Conservation (phyloP, 2,329 filamentous ascomycete species). For the Didymella exigua region DNA sequence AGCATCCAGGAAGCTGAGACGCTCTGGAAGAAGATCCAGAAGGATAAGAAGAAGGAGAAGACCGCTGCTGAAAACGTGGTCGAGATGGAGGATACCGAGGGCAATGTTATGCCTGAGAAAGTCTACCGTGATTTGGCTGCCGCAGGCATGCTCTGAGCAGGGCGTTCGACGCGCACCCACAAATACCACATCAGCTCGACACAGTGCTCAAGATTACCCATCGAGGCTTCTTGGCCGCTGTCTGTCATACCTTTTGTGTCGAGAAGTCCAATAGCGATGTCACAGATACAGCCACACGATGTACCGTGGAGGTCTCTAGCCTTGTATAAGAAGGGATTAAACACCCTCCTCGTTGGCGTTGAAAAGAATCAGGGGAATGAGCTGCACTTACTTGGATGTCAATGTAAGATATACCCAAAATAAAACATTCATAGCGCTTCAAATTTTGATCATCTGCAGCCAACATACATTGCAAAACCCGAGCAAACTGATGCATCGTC, state of each 20-base stretch:
- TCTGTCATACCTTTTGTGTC: not conserved
- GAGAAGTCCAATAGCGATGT: not conserved
- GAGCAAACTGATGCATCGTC: too few relatives aligned
- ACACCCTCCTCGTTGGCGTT: not conserved
- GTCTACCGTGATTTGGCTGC: constrained; percentile 95
- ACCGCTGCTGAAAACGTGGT: constrained; percentile 82
- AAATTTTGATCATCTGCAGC: not conserved
- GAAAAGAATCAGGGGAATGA: not conserved
- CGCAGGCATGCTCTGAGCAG: constrained; percentile 68
- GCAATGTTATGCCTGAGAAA: constrained; percentile 99
- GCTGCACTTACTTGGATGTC: not conserved
- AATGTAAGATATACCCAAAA: constrained; percentile 7
- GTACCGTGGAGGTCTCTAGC: not conserved
- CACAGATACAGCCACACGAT: not conserved
- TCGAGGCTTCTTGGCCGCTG: not conserved
- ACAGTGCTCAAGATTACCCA: not conserved
- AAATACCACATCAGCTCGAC: not conserved
- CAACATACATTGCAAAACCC: too few relatives aligned
- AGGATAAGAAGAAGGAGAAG: constrained; percentile 79
- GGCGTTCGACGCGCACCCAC: not conserved
- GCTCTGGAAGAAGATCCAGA: constrained; percentile 91
- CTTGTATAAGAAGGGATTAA: not conserved
- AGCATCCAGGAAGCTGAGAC: constrained; percentile 85
- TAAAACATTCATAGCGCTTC: not conserved
- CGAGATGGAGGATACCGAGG: constrained; percentile 97